Evolutionary conservation across 73 alveolate genomes (phyloP), one percentile per base, ranked within the genome.

Genomic region (Uronychia setigera): DNA sequence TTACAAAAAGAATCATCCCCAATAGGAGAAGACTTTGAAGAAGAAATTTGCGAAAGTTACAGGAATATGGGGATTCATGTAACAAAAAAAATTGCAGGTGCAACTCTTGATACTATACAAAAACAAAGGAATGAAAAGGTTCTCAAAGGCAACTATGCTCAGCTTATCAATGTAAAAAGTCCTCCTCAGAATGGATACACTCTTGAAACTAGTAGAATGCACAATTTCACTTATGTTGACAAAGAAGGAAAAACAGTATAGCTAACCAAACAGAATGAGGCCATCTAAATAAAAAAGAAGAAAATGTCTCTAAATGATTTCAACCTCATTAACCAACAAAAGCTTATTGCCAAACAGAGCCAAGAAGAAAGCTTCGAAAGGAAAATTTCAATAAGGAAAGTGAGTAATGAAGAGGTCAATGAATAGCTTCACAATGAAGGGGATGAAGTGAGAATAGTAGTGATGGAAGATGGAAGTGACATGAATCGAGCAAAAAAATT

Each of bases 401-500:
- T n/a, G n/a, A n/a, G n/a, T n/a, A n/a, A n/a, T n/a, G n/a, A n/a
- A n/a, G n/a, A n/a, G n/a, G n/a, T n/a, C n/a, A n/a, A n/a, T n/a
- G n/a, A n/a, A n/a, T n/a, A n/a, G n/a, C n/a, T n/a, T n/a, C n/a
- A n/a, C n/a, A n/a, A n/a, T 46, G 67, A 46, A 46, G 67, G 67
- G n/a, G 19, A 46, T 5, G 67, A 46, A 46, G 67, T 46, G 67
- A 46, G 67, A 46, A 19, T 46, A 46, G 19, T 46, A 11, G 67
- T 86, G 32, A 31, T 86, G 1, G 92, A 86, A 33, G 92, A 86
- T 86, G 92, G 88, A 32, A 1, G 31, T 11, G 33, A 32, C 29
- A 11, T 86, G 32, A 9, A 31, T 58, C 58, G 33, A 0, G 31
- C 80, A 34, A 58, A 33, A 26, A 29, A 74, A 0, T 1, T 80